Percentiles rank a stretch among this genome's conserved stretches.
Evolutionary conservation across 345 rosid genomes (phyloP).

Genomic region (Xanthoceras sorbifolium): DNA sequence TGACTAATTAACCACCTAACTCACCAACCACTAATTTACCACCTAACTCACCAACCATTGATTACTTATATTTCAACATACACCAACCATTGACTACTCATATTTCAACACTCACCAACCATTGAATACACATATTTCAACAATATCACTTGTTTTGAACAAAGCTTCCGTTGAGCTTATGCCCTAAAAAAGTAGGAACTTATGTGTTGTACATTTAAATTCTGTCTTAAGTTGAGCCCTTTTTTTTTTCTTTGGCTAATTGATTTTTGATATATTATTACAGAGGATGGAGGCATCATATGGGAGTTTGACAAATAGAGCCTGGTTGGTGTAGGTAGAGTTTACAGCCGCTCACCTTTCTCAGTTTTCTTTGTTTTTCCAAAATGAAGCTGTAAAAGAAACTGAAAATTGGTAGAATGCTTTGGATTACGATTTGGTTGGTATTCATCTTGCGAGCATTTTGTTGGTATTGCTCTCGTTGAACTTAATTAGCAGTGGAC

Average conservation of each 20-base stretch:
- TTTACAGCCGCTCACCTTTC: neutral
- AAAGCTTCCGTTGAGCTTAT: neutral
- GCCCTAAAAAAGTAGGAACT: neutral
- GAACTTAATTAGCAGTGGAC: neutral
- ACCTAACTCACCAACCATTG: too few relatives aligned
- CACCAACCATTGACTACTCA: too few relatives aligned
- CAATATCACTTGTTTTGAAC: neutral
- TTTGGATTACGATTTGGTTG: neutral
- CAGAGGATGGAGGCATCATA: slow-evolving; percentile 63
- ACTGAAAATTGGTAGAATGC: neutral
- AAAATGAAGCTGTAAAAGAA: neutral
- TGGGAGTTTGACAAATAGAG: slow-evolving; percentile 63
- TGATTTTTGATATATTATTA: slow-evolving; percentile 20
- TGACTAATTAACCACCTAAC: too few relatives aligned
- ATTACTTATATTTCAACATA: too few relatives aligned
- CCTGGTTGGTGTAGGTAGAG: neutral
- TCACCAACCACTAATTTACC: too few relatives aligned
- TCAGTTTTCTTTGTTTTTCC: neutral
- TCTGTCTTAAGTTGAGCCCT: neutral
- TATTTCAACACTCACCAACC: too few relatives aligned
- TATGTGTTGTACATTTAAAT: neutral
- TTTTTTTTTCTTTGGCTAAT: slow-evolving; percentile 4
- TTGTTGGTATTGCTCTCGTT: neutral
- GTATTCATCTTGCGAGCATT: neutral
- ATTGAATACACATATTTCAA: too few relatives aligned